Base-by-base conservation (phyloP, 495 filamentous ascomycete genomes). In the Penicillium cinerascens region DNA sequence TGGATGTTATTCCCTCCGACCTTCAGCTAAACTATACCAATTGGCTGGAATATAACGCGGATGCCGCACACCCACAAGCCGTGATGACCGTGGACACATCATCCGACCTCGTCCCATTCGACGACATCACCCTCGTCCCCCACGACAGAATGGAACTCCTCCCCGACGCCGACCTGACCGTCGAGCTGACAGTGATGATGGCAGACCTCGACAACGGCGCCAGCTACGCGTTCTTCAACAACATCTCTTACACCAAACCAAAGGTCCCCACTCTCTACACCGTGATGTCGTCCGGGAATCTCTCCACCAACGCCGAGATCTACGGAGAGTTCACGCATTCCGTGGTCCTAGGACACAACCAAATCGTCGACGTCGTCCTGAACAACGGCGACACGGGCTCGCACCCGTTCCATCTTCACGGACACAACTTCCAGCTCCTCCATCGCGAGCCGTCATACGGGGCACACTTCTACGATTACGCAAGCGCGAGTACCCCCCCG, bases 331-430 rank as follows among this genome's bases (percentile, higher is more conserved):
- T 83, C 70, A 87, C 87, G 6, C 79, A 93, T 60, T 60, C 85
- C 0, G 81, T 84, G 55, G 72, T 95, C 8, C 76, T 95, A 0
- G 72, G 82, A 0, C 80, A 86, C 43, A 78, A 78, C 41, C 72
- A 93, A 21, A 69, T 89, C 6, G 78, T 95, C 42, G 85, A 96
- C 44, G 84, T 96, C 37, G 71, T 92, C 20, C 61, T 96, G 7
- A 93, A 93, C 79, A 96, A 93, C 63, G 60, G 77, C 11, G 88
- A 91, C 56, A 60, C 78, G 0, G 87, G 87, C 40, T 81, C 77
- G 16, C 90, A 96, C 64, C 91, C 91, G 0, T 93, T 93, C 78
- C 89, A 95, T 73, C 74, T 95, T 2, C 90, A 95, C 76, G 91
- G 90, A 1, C 91, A 95, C 70, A 79, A 83, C 52, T 93, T 92